These are phyloP conservation scores for Corylus heterophylla DNA, from an alignment of 306 rosid species.

Conservation along the genomic window DNA sequence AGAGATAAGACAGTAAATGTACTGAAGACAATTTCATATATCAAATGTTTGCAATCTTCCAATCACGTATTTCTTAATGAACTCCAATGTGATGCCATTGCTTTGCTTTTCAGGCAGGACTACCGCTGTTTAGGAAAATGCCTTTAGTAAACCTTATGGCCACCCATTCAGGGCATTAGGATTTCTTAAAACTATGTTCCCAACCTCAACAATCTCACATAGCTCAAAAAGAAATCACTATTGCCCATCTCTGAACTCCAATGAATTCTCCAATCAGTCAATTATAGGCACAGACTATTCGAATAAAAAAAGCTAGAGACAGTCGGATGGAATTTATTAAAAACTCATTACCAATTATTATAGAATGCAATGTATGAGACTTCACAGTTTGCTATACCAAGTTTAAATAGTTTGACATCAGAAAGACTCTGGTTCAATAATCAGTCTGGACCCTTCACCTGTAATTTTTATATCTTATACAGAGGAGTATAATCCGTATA, in stretches of 20 bases:
- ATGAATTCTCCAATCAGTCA: background rate
- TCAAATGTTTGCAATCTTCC: background rate
- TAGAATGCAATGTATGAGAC: background rate
- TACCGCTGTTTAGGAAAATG: background rate
- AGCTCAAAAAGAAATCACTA: background rate
- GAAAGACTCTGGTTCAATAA: background rate
- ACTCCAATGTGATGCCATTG: background rate
- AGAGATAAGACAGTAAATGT: background rate
- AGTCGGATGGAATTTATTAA: background rate
- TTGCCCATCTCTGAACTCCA: conserved; percentile 12
- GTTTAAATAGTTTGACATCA: conserved; percentile 2
- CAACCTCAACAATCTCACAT: background rate
- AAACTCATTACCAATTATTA: background rate
- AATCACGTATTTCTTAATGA: background rate
- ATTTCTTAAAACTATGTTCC: background rate
- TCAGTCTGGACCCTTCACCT: background rate
- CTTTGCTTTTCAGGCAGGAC: background rate
- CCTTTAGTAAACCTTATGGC: background rate
- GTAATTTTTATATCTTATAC: conserved; percentile 1
- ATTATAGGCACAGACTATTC: background rate
- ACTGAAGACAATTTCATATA: background rate
- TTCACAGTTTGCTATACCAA: background rate
- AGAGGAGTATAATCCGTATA: background rate
- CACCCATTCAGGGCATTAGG: background rate
- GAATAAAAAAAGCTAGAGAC: background rate